Evolutionary conservation across 257 asterid species (phyloP).

Genomic region (Rhazya stricta): DNA sequence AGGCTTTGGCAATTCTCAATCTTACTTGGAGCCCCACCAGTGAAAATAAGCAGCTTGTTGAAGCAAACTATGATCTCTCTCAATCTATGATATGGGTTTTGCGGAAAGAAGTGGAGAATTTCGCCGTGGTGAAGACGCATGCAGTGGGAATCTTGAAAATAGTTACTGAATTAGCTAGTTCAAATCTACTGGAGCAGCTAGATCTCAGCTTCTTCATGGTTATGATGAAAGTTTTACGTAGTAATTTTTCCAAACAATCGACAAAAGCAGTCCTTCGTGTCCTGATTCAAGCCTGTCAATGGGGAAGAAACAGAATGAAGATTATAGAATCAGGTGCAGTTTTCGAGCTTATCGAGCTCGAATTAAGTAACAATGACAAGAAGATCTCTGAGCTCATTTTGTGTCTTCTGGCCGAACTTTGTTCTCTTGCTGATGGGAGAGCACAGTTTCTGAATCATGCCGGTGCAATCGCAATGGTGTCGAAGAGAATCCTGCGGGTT

Average conservation of each 20-base stretch:
- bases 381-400: slow-evolving; percentile 48
- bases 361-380: slow-evolving; percentile 32
- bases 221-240: slow-evolving; percentile 24
- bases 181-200: slow-evolving; percentile 30
- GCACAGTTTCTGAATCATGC: slow-evolving; percentile 62
- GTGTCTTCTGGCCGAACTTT: slow-evolving; percentile 49
- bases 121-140: slow-evolving; percentile 25
- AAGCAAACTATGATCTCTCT: slow-evolving; percentile 34
- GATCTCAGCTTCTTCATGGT: slow-evolving; percentile 28
- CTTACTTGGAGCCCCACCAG: slow-evolving; percentile 43
- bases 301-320: slow-evolving; percentile 46
- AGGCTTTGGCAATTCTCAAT: slow-evolving; percentile 44
- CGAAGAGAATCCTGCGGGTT: slow-evolving; percentile 60
- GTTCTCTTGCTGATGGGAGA: slow-evolving; percentile 81
- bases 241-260: slow-evolving; percentile 26
- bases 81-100: slow-evolving; percentile 48
- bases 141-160: slow-evolving; percentile 38
- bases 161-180: slow-evolving; percentile 21
- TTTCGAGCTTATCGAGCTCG: slow-evolving; percentile 53
- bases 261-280: slow-evolving; percentile 40
- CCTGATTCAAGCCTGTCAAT: slow-evolving; percentile 34
- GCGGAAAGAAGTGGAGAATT: slow-evolving; percentile 11
- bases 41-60: slow-evolving; percentile 41
- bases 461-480: slow-evolving; percentile 55
- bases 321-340: slow-evolving; percentile 54